phyloP scores from a whole-genome alignment of 2,329 filamentous ascomycete species.

The Penicillium sp. region DNA sequence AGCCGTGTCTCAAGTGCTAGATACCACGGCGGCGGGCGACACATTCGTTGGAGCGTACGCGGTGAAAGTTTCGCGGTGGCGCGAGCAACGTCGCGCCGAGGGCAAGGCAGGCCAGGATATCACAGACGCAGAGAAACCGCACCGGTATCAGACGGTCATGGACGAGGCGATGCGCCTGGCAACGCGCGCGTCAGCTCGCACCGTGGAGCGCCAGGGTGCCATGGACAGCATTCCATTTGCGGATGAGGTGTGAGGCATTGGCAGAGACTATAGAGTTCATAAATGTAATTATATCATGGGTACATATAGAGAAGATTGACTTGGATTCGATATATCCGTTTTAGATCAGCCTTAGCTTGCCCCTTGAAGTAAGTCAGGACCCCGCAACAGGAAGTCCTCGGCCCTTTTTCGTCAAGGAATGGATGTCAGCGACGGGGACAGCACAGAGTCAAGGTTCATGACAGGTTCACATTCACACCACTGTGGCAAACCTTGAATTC shows the following conservation, averaged over 20 bases:
- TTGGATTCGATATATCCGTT: neutral
- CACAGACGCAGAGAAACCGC: conserved; percentile 31
- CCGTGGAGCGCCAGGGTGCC: conserved; percentile 44
- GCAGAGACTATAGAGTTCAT: conserved; percentile 1
- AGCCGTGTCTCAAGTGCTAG: conserved; percentile 69
- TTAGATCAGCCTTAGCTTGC: conserved; percentile 2
- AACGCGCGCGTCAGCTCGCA: conserved; percentile 42
- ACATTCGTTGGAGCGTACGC: conserved; percentile 90
- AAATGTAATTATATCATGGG: conserved; percentile 12
- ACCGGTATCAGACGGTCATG: conserved; percentile 43
- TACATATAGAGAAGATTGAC: neutral
- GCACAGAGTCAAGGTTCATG: neutral
- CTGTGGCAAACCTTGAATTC: neutral
- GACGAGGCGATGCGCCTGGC: conserved; percentile 44
- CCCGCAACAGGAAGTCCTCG: neutral
- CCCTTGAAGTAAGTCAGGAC: conserved; percentile 1
- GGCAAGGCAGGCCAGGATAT: conserved; percentile 50
- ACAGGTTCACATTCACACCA: neutral
- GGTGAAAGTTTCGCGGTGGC: conserved; percentile 60
- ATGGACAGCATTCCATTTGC: conserved; percentile 49
- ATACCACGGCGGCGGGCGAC: conserved; percentile 91
- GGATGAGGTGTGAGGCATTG: conserved; percentile 38
- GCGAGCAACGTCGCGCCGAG: conserved; percentile 40
- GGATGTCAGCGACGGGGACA: conserved; percentile 5
- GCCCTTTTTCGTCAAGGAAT: conserved; percentile 1